A percentile compares a stretch with the other conserved stretches of the same genome.
Evolutionary conservation across 306 rosid genomes (phyloP).

Genomic region (Acmispon strigosus): DNA sequence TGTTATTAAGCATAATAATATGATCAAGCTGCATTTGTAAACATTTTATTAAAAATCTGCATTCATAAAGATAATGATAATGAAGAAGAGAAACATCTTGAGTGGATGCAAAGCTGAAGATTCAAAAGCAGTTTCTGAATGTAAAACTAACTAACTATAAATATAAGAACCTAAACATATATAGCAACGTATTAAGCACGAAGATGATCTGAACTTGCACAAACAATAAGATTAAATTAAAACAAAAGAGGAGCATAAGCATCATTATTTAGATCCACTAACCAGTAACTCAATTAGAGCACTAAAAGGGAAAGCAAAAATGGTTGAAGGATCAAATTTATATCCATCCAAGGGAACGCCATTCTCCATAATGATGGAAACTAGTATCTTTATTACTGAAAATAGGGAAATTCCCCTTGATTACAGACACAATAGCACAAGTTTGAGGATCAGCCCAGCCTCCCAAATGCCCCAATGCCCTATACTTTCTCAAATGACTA

Average conservation of each 20-base stretch:
- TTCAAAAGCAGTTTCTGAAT: conserved; percentile 2
- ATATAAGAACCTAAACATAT: background rate
- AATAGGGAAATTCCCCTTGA: too few relatives aligned
- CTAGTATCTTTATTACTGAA: too few relatives aligned
- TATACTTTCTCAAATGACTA: too few relatives aligned
- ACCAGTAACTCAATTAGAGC: background rate
- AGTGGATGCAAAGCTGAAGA: background rate
- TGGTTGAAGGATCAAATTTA: background rate
- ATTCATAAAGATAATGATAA: background rate
- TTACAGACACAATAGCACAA: too few relatives aligned
- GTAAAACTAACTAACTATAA: background rate
- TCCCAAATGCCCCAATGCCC: too few relatives aligned
- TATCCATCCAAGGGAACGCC: background rate
- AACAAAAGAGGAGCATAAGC: background rate
- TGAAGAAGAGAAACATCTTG: background rate
- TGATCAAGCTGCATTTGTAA: background rate
- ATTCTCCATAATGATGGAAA: background rate
- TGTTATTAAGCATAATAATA: background rate
- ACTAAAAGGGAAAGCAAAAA: background rate
- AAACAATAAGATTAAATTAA: background rate
- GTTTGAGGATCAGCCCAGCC: too few relatives aligned
- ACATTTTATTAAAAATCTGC: too few relatives aligned
- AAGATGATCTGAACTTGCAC: background rate
- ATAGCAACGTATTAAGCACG: background rate
- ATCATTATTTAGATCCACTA: background rate